Evolutionary conservation across 2,329 filamentous ascomycete species (phyloP).

Genomic region (Aspergillus japonicus): DNA sequence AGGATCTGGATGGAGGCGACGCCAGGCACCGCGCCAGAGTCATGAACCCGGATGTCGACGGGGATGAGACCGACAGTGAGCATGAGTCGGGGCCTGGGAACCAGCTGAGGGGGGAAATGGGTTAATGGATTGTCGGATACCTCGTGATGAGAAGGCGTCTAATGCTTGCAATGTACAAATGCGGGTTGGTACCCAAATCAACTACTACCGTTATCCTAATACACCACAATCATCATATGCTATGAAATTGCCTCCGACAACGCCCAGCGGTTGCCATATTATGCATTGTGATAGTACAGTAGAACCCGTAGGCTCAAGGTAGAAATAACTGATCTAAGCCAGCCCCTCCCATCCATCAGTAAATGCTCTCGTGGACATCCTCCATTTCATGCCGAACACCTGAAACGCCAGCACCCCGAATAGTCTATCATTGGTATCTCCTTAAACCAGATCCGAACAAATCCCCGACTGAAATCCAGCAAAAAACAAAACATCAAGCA

Average conservation of each 20-base stretch:
- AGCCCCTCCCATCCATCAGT: not conserved
- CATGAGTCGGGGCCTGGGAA: constrained; percentile 29
- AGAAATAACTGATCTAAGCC: not conserved
- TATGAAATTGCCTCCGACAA: not conserved
- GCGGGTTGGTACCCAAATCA: not conserved
- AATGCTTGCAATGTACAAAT: constrained; percentile 1
- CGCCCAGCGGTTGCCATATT: not conserved
- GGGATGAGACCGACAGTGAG: constrained; percentile 34
- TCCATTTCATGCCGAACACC: constrained; percentile 4
- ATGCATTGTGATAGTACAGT: constrained; percentile 4
- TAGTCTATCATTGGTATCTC: constrained; percentile 41
- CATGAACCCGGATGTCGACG: constrained; percentile 33
- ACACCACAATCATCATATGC: not conserved
- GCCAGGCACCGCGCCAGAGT: constrained; percentile 18
- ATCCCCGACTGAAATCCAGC: constrained; percentile 8
- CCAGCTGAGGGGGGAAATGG: constrained; percentile 34
- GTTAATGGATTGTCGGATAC: constrained; percentile 1
- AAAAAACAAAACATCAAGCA: constrained; percentile 10
- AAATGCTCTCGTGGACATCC: not conserved
- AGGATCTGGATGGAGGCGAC: constrained; percentile 35
- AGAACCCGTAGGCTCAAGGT: not conserved
- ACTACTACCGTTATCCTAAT: not conserved
- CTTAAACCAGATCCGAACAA: constrained; percentile 12
- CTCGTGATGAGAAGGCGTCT: not conserved
- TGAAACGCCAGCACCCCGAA: constrained; percentile 18